Percentiles rank a stretch among this genome's conserved stretches.
These are phyloP conservation scores for Spergularia azorica DNA, from an alignment of 179 eudicot genomes.

Conservation along the genomic window DNA sequence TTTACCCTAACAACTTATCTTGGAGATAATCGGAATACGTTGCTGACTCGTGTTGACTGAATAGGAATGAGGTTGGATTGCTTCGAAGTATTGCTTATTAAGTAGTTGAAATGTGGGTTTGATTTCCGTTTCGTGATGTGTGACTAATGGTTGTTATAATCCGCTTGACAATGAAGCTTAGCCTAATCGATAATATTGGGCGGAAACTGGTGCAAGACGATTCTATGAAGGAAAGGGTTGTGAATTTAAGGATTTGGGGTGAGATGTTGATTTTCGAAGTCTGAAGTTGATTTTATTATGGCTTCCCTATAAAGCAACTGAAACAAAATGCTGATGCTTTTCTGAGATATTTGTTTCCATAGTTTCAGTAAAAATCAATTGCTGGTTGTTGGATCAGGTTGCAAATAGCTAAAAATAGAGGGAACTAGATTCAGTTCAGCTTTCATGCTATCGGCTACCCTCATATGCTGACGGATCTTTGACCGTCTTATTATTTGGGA, in stretches of 20 bases:
- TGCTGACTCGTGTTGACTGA: not conserved
- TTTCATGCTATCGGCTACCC: not conserved
- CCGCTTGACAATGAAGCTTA: not conserved
- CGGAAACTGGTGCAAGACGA: not conserved
- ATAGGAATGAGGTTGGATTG: not conserved
- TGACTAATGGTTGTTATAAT: not conserved
- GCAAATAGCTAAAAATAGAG: conserved; percentile 3
- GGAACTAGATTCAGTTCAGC: not conserved
- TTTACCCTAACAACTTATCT: not conserved
- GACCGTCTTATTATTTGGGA: not conserved
- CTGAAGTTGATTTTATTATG: not conserved
- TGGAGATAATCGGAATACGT: not conserved
- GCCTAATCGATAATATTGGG: not conserved
- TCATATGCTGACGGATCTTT: not conserved
- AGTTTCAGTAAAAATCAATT: too few relatives aligned
- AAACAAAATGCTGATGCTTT: not conserved
- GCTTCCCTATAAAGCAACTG: not conserved
- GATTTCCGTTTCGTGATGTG: not conserved
- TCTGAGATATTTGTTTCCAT: too few relatives aligned
- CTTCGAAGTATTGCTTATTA: not conserved
- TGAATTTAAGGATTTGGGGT: not conserved
- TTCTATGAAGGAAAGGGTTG: not conserved
- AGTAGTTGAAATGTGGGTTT: not conserved
- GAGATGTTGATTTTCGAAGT: not conserved
- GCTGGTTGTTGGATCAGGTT: too few relatives aligned